Base-by-base conservation (phyloP, 768 basidiomycete genomes). In the Psilocybe sp. region DNA sequence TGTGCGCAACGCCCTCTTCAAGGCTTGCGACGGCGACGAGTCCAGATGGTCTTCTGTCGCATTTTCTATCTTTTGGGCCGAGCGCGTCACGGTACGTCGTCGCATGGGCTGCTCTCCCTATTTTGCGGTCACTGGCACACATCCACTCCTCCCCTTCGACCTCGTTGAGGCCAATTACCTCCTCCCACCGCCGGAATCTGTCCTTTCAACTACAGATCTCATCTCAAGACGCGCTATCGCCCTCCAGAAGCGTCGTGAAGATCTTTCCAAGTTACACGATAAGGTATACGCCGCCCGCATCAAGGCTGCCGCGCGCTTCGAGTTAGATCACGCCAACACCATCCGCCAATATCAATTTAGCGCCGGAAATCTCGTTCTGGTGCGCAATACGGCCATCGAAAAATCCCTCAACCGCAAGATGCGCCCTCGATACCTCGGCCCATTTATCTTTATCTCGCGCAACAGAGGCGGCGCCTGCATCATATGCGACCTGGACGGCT, bases 41-140 rank as follows among this genome's bases (percentile, higher is more conserved):
- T 35, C 53, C 0, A 63, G 63, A 23, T 77, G 76, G 74, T 59
- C 57, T 0, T 36, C n/a, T 3, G 37, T 60, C 4, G 50, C 51
- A 0, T 51, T 60, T 5, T 56, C 54, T 1, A 54, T 68, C 0
- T 63, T 76, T 14, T 74, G 71, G 71, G 61, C 74, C 0, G 70
- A 78, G 5, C 48, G 64, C 0, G 57, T 74, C 1, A 72, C 71
- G 0, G 50, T 61, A 0, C 52, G 62, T 0, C 53, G 61, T 2
- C 43, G 59, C 0, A 61, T 65, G 12, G 71, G 72, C 0, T 68
- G 60, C 38, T 70, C 67, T 0, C 71, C 70, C 0, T 72, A 64
- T 49, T 70, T 64, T 39, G 58, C 61, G 2, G 56, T 59, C 0
- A 62, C 61, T 8, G 69, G 71, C 3, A 56, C 63, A 0, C 57